Evolutionary conservation across 2,329 filamentous ascomycete genomes (phyloP).

Genomic region (Paracamarosporium sp.): DNA sequence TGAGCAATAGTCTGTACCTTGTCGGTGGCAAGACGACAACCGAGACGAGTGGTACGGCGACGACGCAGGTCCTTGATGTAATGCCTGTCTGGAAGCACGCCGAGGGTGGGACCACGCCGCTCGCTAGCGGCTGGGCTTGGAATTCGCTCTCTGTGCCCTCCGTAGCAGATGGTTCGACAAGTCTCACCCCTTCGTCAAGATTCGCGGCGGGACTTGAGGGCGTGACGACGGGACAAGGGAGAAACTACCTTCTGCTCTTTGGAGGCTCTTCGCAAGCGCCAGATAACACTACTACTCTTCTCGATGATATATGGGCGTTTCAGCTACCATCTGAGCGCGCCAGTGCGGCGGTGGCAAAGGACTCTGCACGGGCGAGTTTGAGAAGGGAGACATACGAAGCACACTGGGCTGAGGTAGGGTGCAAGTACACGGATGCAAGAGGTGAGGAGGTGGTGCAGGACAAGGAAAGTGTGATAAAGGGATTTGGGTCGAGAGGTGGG

Average conservation of each 20-base stretch:
- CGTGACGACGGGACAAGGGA: constrained; percentile 59
- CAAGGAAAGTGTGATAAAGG: constrained; percentile 45
- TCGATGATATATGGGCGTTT: constrained; percentile 60
- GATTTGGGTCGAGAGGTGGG: constrained; percentile 49
- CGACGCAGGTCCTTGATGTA: constrained; percentile 41
- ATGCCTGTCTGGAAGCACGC: constrained; percentile 43
- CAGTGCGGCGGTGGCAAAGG: constrained; percentile 58
- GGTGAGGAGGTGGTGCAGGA: constrained; percentile 52
- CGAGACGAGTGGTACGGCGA: constrained; percentile 22
- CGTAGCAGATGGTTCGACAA: constrained; percentile 12
- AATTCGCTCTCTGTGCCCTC: constrained; percentile 32
- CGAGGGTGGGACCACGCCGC: constrained; percentile 42
- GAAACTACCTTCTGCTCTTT: constrained; percentile 60
- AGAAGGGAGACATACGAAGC: constrained; percentile 55
- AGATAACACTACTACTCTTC: constrained; percentile 27
- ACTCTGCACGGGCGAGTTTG: constrained; percentile 54
- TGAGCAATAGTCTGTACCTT: constrained; percentile 55
- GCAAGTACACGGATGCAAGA: constrained; percentile 53
- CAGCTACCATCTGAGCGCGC: constrained; percentile 57
- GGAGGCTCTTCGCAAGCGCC: constrained; percentile 48
- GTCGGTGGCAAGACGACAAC: constrained; percentile 46
- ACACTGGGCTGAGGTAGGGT: constrained; percentile 59
- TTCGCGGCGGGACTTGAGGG: constrained; percentile 53
- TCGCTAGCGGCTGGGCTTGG: constrained; percentile 42
- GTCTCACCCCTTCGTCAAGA: constrained; percentile 47